Base-by-base conservation (phyloP, 208 protist genomes). In the Tetramitus jugosus region DNA sequence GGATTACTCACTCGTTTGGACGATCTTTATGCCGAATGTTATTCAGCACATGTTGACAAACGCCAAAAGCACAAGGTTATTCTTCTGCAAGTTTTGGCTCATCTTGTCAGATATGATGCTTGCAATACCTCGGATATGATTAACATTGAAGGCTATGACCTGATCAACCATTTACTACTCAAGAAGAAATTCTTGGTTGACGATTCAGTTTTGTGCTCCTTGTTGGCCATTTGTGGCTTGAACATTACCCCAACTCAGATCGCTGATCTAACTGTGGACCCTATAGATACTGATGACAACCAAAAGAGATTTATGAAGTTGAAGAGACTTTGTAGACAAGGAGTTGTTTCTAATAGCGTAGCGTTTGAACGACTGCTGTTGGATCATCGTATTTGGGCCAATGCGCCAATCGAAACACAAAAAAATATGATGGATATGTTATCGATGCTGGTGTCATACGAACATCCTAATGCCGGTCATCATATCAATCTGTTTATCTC, bases 381-480 rank as follows among this genome's bases (percentile, higher is more conserved):
- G 33, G 67, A 74, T 74, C 53, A 53, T 52, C 0, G 42, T 33
- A 74, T 74, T 74, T 74, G 67, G 67, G 23, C 3, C 0, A 53
- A 53, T n/a, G 39, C 67, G 31, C 17, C 39, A n/a, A 4, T 53
- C 1, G 13, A 74, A 40, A 74, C 67, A 40, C 17, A 42, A 1
- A 45, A 53, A 17, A 74, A 74, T 39, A 39, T 74, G 42, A 53
- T 74, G 20, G 37, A 74, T 53, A 40, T 7, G 33, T 53, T 74
- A 3, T 13, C 42, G 17, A 10, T 53, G 8, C 53, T 74, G 26
- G 67, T 74, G 35, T 49, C 65, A 29, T 1, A 39, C 4, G 6
- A 43, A 39, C 13, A 74, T 40, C 14, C 39, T 23, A 35, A n/a
- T 33, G 39, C 35, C 17, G 10, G 33, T 74, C 67, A 74, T 23